A percentile compares a stretch with the other conserved stretches of the same genome.
Conservation (phyloP, 1,284 basidiomycete species). For the Ceratobasidium papillatum region DNA sequence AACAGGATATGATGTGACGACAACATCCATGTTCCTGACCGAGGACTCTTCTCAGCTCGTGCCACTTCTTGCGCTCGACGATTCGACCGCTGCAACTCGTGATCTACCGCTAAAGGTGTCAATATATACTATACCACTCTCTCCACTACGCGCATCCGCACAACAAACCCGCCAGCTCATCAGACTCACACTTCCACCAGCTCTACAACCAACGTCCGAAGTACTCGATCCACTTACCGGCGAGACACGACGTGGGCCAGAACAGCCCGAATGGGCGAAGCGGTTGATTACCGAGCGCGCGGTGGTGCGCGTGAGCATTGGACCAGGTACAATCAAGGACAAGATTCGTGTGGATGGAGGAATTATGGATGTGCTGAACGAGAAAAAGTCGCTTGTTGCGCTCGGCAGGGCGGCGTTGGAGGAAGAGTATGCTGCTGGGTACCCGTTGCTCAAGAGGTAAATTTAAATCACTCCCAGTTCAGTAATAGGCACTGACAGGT, state of each 20-base stretch:
- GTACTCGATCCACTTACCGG: slow-evolving; percentile 84
- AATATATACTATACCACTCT: slow-evolving; percentile 71
- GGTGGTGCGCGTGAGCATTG: slow-evolving; percentile 67
- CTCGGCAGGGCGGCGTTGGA: slow-evolving; percentile 76
- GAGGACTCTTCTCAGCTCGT: slow-evolving; percentile 56
- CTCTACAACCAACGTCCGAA: slow-evolving; percentile 63
- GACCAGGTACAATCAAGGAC: slow-evolving; percentile 52
- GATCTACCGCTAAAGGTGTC: slow-evolving; percentile 44
- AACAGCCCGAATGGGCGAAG: slow-evolving; percentile 77
- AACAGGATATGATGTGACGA: slow-evolving; percentile 68
- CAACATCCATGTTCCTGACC: slow-evolving; percentile 38
- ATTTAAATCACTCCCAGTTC: slow-evolving; percentile 44
- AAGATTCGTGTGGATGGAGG: slow-evolving; percentile 64
- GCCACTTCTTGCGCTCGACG: slow-evolving; percentile 26
- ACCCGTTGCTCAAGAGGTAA: slow-evolving; percentile 66
- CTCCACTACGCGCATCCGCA: slow-evolving; percentile 61
- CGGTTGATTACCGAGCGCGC: slow-evolving; percentile 74
- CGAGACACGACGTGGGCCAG: slow-evolving; percentile 67
- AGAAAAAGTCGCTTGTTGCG: slow-evolving; percentile 68
- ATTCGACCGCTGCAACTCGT: slow-evolving; percentile 46
- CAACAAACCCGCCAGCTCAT: slow-evolving; percentile 71
- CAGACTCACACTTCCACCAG: slow-evolving; percentile 80
- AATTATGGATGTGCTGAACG: slow-evolving; percentile 66
- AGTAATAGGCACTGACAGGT: neutral
- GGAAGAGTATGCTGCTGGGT: slow-evolving; percentile 69